These are phyloP conservation scores for Hypoxylon fragiforme DNA, from an alignment of 495 filamentous ascomycete genomes.

Conservation along the genomic window DNA sequence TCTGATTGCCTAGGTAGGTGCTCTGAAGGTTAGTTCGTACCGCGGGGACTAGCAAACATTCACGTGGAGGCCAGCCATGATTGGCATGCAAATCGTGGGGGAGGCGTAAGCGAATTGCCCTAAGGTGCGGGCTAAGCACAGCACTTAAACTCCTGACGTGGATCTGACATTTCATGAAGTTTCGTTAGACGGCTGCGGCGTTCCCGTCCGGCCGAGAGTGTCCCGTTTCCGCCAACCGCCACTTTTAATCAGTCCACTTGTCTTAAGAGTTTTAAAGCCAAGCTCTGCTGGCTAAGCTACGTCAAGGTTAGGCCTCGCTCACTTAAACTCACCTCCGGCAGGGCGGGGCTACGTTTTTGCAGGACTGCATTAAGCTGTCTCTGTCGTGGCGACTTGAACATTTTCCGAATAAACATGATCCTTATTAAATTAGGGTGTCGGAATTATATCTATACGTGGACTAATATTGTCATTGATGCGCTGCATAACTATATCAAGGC, in stretches of 20 bases:
- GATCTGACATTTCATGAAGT: conserved; percentile 20
- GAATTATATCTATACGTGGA: background rate
- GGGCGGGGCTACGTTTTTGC: conserved; percentile 13
- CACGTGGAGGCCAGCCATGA: conserved; percentile 21
- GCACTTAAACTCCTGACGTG: conserved; percentile 20
- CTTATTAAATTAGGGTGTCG: background rate
- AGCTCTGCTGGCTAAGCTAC: background rate
- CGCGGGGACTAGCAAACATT: background rate
- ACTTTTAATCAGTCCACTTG: background rate
- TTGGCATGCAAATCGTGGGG: conserved; percentile 24
- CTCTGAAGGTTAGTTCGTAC: conserved; percentile 11
- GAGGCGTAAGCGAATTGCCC: conserved; percentile 15
- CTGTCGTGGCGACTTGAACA: conserved; percentile 18
- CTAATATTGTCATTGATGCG: background rate
- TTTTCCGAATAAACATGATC: background rate
- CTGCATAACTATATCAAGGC: conserved; percentile 17
- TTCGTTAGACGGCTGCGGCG: conserved; percentile 6
- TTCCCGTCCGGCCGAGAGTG: conserved; percentile 4
- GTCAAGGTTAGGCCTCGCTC: conserved; percentile 1
- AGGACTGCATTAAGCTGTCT: conserved; percentile 15
- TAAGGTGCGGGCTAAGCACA: conserved; percentile 12
- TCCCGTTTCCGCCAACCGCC: conserved; percentile 2
- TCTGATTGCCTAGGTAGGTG: too few relatives aligned
- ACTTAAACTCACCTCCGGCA: conserved; percentile 5
- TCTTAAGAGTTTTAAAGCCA: background rate